A percentile compares a stretch with the other conserved stretches of the same genome.
phyloP scores from a whole-genome alignment of 495 filamentous ascomycete species.

The Endocarpon pusillum region DNA sequence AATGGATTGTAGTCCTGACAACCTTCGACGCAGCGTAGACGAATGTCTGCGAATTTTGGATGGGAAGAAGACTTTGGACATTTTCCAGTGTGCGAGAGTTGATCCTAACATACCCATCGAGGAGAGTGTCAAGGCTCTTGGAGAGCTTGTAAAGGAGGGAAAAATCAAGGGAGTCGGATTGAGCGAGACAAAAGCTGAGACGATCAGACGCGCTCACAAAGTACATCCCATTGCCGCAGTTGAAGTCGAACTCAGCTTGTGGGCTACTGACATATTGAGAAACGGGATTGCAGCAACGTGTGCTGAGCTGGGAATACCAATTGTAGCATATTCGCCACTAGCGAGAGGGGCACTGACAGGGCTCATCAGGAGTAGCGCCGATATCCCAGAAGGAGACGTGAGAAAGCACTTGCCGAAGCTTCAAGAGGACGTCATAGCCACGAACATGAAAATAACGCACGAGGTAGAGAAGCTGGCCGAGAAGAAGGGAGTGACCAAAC shows the following conservation, averaged over 20 bases:
- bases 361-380: slow-evolving; percentile 35
- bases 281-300: slow-evolving; percentile 52
- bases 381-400: slow-evolving; percentile 38
- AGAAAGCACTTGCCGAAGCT: slow-evolving; percentile 44
- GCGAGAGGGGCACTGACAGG: slow-evolving; percentile 35
- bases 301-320: slow-evolving; percentile 39
- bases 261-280: slow-evolving; percentile 33
- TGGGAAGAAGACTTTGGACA: slow-evolving; percentile 65
- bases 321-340: slow-evolving; percentile 42
- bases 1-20: slow-evolving; percentile 43
- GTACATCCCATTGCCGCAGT: slow-evolving; percentile 37
- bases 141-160: slow-evolving; percentile 52
- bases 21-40: slow-evolving; percentile 49
- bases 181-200: slow-evolving; percentile 54
- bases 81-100: slow-evolving; percentile 62
- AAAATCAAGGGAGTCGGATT: slow-evolving; percentile 65
- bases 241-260: slow-evolving; percentile 55
- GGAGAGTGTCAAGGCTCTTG: slow-evolving; percentile 35
- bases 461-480: slow-evolving; percentile 49
- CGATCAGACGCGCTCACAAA: slow-evolving; percentile 49
- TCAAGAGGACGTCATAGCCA: slow-evolving; percentile 46
- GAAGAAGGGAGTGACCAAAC: slow-evolving; percentile 51
- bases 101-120: slow-evolving; percentile 47
- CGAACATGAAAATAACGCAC: slow-evolving; percentile 54
- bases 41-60: slow-evolving; percentile 36